Conservation (phyloP, 805 yeast species). For the Monosporozyma aerobia region DNA sequence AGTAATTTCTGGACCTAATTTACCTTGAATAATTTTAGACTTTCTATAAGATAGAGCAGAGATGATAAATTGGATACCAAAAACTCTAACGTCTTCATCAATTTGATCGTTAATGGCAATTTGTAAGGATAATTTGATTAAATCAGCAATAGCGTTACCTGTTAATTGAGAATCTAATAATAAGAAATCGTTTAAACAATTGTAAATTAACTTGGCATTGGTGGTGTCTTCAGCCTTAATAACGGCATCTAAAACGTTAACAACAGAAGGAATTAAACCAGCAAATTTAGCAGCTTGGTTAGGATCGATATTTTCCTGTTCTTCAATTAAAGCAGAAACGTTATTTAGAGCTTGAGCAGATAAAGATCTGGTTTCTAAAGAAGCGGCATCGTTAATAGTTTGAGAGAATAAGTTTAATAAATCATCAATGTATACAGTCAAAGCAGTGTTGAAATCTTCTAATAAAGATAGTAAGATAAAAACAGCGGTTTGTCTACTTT, state of each 20-base stretch:
- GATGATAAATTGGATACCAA: conserved; percentile 75
- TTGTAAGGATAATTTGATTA: conserved; percentile 67
- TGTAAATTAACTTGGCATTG: conserved; percentile 66
- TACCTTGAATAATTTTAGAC: conserved; percentile 66
- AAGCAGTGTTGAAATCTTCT: conserved; percentile 56
- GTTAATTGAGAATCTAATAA: conserved; percentile 68
- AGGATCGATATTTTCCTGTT: conserved; percentile 40
- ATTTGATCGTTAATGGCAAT: conserved; percentile 55
- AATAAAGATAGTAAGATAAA: conserved; percentile 69
- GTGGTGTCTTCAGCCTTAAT: conserved; percentile 63
- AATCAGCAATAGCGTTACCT: conserved; percentile 61
- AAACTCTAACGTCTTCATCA: conserved; percentile 75
- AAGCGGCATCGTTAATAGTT: conserved; percentile 55
- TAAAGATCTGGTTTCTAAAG: conserved; percentile 70
- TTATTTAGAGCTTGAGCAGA: conserved; percentile 69
- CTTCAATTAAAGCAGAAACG: conserved; percentile 60
- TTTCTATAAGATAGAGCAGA: conserved; percentile 74
- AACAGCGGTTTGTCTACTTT: conserved; percentile 71
- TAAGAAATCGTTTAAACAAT: conserved; percentile 72
- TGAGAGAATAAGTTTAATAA: conserved; percentile 61
- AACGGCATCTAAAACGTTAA: conserved; percentile 68
- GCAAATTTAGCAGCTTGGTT: conserved; percentile 46
- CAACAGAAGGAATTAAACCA: conserved; percentile 66
- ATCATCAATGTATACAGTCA: conserved; percentile 51
- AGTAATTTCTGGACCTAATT: conserved; percentile 76